phyloP scores from a whole-genome alignment of 1,139 yeast species.

The Yamadazyma atmosphaerica region DNA sequence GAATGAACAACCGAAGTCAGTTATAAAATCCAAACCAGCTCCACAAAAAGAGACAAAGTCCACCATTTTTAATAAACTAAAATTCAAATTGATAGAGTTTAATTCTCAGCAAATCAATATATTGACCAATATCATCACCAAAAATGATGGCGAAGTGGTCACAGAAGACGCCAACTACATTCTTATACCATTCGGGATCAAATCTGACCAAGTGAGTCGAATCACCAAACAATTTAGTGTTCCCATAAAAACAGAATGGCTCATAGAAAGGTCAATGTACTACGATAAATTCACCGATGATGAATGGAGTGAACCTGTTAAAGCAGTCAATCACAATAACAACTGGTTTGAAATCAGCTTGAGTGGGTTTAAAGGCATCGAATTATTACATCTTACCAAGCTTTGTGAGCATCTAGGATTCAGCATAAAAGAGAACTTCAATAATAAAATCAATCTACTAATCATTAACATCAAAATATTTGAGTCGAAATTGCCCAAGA shows the following conservation, averaged over 20 bases:
- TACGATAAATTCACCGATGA: slow-evolving; percentile 57
- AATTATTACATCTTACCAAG: slow-evolving; percentile 70
- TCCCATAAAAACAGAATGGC: slow-evolving; percentile 72
- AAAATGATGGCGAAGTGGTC: slow-evolving; percentile 42
- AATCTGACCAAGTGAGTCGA: not conserved
- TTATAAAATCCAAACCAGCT: slow-evolving; percentile 1
- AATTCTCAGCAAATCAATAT: slow-evolving; percentile 9
- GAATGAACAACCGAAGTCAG: slow-evolving; percentile 17
- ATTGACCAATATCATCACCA: slow-evolving; percentile 30
- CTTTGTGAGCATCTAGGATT: slow-evolving; percentile 56
- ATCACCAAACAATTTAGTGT: not conserved
- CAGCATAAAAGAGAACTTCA: slow-evolving; percentile 51
- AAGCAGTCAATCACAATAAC: slow-evolving; percentile 31
- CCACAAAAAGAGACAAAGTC: slow-evolving; percentile 3
- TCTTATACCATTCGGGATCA: slow-evolving; percentile 15
- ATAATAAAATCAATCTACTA: slow-evolving; percentile 59
- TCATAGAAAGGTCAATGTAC: slow-evolving; percentile 74
- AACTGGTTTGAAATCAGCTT: slow-evolving; percentile 47
- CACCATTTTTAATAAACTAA: slow-evolving; percentile 8
- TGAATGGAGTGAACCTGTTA: slow-evolving; percentile 71
- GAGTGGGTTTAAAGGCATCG: slow-evolving; percentile 85
- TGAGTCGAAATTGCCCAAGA: slow-evolving; percentile 19
- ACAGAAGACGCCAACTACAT: slow-evolving; percentile 6
- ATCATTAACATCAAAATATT: slow-evolving; percentile 61
- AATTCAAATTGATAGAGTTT: slow-evolving; percentile 12